phyloP scores from a whole-genome alignment of 257 asterid species.

The Solanum piurae region DNA sequence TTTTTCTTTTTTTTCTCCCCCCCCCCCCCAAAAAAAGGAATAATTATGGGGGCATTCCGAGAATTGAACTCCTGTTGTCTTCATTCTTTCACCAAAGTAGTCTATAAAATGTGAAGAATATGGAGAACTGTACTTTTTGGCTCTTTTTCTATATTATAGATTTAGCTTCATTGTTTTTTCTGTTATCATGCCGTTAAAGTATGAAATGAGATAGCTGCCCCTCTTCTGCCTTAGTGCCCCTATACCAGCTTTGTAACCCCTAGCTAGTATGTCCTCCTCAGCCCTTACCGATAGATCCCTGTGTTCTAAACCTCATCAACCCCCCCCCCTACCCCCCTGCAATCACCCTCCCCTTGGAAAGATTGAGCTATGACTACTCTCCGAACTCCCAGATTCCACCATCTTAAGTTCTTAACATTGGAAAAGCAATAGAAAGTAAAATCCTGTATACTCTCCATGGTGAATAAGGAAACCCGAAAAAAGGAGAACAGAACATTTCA shows the following conservation, averaged over 20 bases:
- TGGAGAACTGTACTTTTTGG: neutral
- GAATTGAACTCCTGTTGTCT: constrained; percentile 58
- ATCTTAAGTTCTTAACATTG: neutral
- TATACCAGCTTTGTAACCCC: neutral
- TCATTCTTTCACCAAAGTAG: neutral
- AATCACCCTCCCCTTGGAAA: neutral
- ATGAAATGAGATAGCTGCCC: neutral
- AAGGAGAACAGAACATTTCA: neutral
- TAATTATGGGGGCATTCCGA: constrained; percentile 42
- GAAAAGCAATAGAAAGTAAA: neutral
- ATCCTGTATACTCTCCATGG: neutral
- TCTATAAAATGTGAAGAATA: neutral
- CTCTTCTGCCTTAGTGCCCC: neutral
- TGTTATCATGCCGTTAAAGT: neutral
- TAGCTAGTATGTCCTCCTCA: neutral
- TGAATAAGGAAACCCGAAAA: neutral
- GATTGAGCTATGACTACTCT: neutral
- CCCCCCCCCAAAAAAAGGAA: too few species aligned
- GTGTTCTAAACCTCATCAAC: neutral
- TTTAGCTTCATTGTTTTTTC: neutral
- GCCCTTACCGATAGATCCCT: neutral
- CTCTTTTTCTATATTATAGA: neutral
- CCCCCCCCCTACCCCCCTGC: neutral
- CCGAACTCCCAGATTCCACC: neutral
- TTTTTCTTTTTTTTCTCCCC: neutral